A percentile compares a stretch with the other conserved stretches of the same genome.
phyloP scores from a whole-genome alignment of 345 rosid genomes.

The Eucalyptus pauciflora region DNA sequence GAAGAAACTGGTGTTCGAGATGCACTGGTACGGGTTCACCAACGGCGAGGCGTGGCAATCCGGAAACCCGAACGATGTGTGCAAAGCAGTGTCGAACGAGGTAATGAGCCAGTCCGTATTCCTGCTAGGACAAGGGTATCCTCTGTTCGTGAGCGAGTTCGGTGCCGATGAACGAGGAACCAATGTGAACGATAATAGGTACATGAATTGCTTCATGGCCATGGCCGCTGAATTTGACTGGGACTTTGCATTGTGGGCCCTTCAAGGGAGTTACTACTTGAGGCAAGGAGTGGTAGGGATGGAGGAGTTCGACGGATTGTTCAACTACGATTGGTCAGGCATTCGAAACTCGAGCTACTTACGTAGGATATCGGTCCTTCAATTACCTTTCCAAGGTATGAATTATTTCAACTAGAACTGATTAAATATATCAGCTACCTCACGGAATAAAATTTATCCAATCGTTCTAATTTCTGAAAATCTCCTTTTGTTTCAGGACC shows the following conservation, averaged over 20 bases:
- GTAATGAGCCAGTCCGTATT: conserved; percentile 38
- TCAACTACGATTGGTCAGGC: conserved; percentile 52
- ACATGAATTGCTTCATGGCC: conserved; percentile 53
- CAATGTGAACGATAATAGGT: conserved; percentile 44
- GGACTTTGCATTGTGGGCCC: conserved; percentile 76
- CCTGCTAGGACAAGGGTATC: conserved; percentile 33
- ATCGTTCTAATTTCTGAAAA: not conserved
- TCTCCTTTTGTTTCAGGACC: conserved; percentile 1
- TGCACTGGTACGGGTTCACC: conserved; percentile 62
- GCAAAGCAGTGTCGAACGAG: conserved; percentile 37
- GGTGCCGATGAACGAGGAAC: conserved; percentile 56
- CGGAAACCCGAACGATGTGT: conserved; percentile 58
- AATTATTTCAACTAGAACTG: not conserved
- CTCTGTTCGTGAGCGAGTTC: conserved; percentile 61
- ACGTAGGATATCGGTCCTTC: conserved; percentile 36
- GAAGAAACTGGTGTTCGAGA: conserved; percentile 59
- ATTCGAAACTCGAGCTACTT: conserved; percentile 42
- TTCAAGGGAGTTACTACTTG: conserved; percentile 73
- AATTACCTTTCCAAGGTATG: conserved; percentile 14
- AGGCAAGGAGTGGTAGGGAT: conserved; percentile 51
- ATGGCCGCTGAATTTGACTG: conserved; percentile 61
- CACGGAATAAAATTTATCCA: not conserved
- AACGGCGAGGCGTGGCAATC: conserved; percentile 44
- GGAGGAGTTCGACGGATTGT: conserved; percentile 50
- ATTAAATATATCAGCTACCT: not conserved